Evolutionary conservation across 1,139 yeast genomes (phyloP).

Genomic region (Geotrichum reessii): DNA sequence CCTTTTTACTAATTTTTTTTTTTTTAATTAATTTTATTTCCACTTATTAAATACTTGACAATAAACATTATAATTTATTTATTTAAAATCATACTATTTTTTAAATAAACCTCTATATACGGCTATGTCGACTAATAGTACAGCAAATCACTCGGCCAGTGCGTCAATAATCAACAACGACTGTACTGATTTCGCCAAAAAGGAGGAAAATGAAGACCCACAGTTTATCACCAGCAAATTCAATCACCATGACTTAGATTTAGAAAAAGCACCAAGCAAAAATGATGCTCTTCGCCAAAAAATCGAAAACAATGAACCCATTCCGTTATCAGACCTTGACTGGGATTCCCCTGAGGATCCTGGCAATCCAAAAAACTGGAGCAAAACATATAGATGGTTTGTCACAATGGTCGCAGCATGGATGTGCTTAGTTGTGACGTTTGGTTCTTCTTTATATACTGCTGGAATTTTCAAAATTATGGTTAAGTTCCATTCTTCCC

Average conservation of each 20-base stretch:
- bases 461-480: constrained; percentile 43
- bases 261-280: not conserved
- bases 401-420: constrained; percentile 41
- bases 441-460: constrained; percentile 42
- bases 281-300: not conserved
- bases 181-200: not conserved
- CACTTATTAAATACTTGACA: too few relatives aligned
- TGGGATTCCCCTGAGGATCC: constrained; percentile 30
- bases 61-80: too few relatives aligned
- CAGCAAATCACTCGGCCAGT: too few relatives aligned
- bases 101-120: too few relatives aligned
- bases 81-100: too few relatives aligned
- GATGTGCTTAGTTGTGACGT: constrained; percentile 41
- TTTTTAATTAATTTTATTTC: too few relatives aligned
- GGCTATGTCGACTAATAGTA: too few relatives aligned
- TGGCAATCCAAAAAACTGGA: constrained; percentile 32
- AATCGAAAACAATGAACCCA: constrained; percentile 9
- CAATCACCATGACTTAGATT: not conserved
- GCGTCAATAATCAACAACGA: not conserved
- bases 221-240: not conserved
- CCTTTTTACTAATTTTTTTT: too few relatives aligned
- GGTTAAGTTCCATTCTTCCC: constrained; percentile 46
- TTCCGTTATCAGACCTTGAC: constrained; percentile 13
- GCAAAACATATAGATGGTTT: constrained; percentile 32
- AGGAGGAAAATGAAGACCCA: not conserved